Conservation (phyloP, 228 moss, liverwort and hornwort genomes). For the Sphagnum magellanicum region DNA sequence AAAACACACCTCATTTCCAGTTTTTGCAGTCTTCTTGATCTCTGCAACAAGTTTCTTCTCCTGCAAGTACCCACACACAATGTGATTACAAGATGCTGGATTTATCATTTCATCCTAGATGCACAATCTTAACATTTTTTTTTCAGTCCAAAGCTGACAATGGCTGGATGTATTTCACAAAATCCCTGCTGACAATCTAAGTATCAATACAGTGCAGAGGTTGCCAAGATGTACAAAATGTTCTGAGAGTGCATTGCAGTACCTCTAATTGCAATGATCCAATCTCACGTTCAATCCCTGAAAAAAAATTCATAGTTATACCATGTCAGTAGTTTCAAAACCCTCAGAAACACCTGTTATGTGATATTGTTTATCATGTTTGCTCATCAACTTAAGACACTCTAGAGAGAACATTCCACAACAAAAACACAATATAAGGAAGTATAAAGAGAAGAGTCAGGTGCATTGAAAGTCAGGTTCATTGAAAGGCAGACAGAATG, state of each 20-base stretch:
- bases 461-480: no score
- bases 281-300: conserved; percentile 62
- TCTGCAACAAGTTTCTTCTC: conserved; percentile 98
- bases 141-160: no score
- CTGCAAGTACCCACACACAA: conserved; percentile 20
- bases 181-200: background rate
- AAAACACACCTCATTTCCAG: conserved; percentile 73
- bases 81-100: no score
- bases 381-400: background rate
- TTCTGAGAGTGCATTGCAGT: background rate
- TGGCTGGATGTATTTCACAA: no score
- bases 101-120: no score
- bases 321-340: background rate
- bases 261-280: conserved; percentile 56
- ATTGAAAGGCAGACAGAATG: no score
- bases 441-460: no score
- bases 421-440: no score
- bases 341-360: background rate
- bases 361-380: background rate
- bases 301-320: background rate
- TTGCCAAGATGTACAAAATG: background rate
- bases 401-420: no score
- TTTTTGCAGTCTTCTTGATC: conserved; percentile 96
- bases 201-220: conserved; percentile 4
- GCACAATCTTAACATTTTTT: no score